Conservation (phyloP, 169 alveolate genomes). For the Cyclospora cayetanensis region DNA sequence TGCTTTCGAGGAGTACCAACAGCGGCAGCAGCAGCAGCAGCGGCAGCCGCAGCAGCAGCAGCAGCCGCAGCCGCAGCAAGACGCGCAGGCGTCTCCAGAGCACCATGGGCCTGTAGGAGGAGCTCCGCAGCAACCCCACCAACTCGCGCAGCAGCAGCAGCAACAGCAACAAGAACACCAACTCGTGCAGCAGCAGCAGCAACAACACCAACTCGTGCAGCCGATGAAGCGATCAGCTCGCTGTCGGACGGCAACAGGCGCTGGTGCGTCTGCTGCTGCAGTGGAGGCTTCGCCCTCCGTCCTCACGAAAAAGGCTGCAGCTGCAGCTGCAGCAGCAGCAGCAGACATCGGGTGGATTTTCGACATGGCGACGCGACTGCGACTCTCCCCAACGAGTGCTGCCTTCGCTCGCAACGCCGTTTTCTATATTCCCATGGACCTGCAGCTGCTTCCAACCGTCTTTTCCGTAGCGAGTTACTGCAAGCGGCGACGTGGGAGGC, state of each 20-base stretch:
- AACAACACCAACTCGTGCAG: not conserved
- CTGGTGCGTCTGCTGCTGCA: not conserved
- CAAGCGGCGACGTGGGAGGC: constrained; percentile 1
- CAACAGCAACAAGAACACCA: not conserved
- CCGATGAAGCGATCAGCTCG: not conserved
- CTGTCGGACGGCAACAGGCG: not conserved
- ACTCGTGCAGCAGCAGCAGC: not conserved
- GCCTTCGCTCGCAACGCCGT: constrained; percentile 1
- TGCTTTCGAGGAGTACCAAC: not conserved
- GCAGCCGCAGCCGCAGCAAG: not conserved
- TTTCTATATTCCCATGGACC: not conserved
- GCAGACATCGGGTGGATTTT: constrained; percentile 5
- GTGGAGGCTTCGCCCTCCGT: not conserved
- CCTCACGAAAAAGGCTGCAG: not conserved
- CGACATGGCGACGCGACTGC: not conserved
- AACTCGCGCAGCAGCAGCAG: not conserved
- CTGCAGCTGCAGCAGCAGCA: constrained; percentile 19
- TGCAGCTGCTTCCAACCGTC: constrained; percentile 35
- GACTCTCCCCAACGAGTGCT: not conserved
- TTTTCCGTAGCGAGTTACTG: not conserved
- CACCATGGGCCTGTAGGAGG: not conserved
- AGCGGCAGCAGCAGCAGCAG: constrained; percentile 44
- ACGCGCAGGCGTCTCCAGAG: no score
- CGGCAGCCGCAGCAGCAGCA: constrained; percentile 18
- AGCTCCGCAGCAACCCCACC: not conserved